Conservation (phyloP, 129 eudicot genomes). For the Flaveria sonorensis region DNA sequence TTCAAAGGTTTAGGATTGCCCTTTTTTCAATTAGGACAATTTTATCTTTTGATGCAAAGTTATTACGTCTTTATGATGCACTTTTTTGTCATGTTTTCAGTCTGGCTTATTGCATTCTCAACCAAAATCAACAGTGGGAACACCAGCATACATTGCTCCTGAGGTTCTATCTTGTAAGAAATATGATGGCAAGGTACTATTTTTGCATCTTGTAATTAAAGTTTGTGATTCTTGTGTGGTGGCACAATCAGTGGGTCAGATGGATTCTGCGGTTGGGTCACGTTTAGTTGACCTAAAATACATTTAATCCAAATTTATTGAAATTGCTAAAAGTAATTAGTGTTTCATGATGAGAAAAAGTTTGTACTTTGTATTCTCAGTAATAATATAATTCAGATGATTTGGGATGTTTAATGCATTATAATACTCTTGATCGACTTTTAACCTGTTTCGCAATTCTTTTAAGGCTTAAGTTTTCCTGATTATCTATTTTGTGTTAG, state of each 20-base stretch:
- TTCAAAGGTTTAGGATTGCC: slow-evolving; percentile 55
- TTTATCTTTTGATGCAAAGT: slow-evolving; percentile 3
- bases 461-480: slow-evolving; percentile 4
- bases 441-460: not conserved
- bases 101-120: slow-evolving; percentile 75
- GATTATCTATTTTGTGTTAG: slow-evolving; percentile 27
- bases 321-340: not conserved
- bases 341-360: not conserved
- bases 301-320: not conserved
- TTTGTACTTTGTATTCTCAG: not conserved
- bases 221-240: not conserved
- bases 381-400: not conserved
- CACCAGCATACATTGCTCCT: slow-evolving; percentile 92
- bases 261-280: not conserved
- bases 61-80: not conserved
- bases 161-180: slow-evolving; percentile 77
- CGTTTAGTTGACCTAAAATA: not conserved
- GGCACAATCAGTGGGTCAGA: not conserved
- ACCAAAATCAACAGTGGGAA: slow-evolving; percentile 89
- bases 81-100: slow-evolving; percentile 36
- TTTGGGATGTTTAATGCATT: not conserved
- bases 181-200: slow-evolving; percentile 87
- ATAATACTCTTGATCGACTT: not conserved
- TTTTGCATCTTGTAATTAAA: not conserved
- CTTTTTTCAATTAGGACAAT: not conserved